Base-by-base conservation (phyloP, 345 rosid genomes). In the Acer campestre region DNA sequence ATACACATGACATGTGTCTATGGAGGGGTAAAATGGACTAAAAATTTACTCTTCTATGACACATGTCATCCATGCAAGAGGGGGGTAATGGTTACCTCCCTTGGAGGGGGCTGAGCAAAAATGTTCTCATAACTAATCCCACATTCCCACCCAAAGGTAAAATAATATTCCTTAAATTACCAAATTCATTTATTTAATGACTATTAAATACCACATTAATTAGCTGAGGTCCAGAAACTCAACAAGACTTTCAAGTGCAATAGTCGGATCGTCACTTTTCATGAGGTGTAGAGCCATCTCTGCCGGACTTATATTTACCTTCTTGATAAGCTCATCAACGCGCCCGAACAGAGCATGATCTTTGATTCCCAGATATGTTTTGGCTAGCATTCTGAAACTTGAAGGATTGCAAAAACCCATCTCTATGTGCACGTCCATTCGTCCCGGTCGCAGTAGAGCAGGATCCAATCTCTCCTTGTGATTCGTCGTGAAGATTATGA, bases 251-350 rank as follows among this genome's bases (percentile, higher is more conserved):
- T 40, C 20, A 3, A 86, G 82, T 9, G 79, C 81, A 8, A 59
- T 44, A 7, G 66, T 53, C 2, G 76, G 70, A 11, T 77, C 78
- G 12, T 85, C 80, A 5, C 80, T 80, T 73, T 82, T 86, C 83
- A 89, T 79, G 4, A 89, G 83, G 62, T 87, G 86, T 68, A 81
- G 85, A 1, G 88, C 89, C 1, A 84, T 77, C 64, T 79, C 82
- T 0, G 82, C 78, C 6, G 82, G 82, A 46, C 74, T 74, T 3
- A 79, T 29, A 1, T n/a, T 25, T 11, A 20, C n/a, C 1, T 1
- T 61, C 35, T 67, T 31, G 6, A 79, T 16, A 61, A 74, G 82
- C 2, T 74, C 51, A 3, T 79, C 75, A 20, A 79, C 51, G 0
- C 51, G 25, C 14, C n/a, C 48, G 17, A 72, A 79, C 35, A 53